Base-by-base conservation (phyloP, 2,329 filamentous ascomycete species). In the Acrodontium crateriforme region DNA sequence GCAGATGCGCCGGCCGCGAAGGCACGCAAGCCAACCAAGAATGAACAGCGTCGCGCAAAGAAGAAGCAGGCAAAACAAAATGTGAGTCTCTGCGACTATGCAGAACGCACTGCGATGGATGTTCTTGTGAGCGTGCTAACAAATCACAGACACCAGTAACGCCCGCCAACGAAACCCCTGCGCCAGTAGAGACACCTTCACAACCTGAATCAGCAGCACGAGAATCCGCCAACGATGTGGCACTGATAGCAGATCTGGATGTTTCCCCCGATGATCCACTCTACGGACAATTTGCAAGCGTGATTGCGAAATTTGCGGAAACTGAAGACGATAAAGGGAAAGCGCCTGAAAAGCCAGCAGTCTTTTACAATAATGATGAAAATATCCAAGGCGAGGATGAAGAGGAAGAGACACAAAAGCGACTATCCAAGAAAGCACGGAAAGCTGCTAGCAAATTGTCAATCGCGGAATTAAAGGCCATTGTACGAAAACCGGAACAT, bases 401-500 rank as follows among this genome's bases (percentile, higher is more conserved):
- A 32, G 70, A 71, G 28, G 55, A 53, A 17, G 73, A 79, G 41
- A 68, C 50, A 12, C 44, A 67, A 35, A 60, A 71, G 6, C 87
- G 80, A 44, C 54, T 95, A 15, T 94, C 85, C 16, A 95, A 94
- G 59, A 94, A 93, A 65, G 87, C 91, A 58, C 71, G 79, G 42
- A 98, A 95, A 61, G 74, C 79, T 58, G 67, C 84, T 50, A 91
- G 79, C 59, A 93, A 91, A 56, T 65, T 95, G 17, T 92, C 87
- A 5, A 82, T 98, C 34, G 89, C 89, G 26, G 84, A 95, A 56
- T 69, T 98, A 38, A 98, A 98, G 59, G 82, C 87, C 5, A 61
- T 93, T 30, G 89, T 94, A 35, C 71, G 68, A 45, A 87, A 85
- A 42, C 89, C 89, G 2, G 89, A 98, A 54, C 73, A 93, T 7